Percentiles rank a stretch among this genome's conserved stretches.
phyloP scores from a whole-genome alignment of 352 stramenopile genomes.

The Stramenopiles sp. region DNA sequence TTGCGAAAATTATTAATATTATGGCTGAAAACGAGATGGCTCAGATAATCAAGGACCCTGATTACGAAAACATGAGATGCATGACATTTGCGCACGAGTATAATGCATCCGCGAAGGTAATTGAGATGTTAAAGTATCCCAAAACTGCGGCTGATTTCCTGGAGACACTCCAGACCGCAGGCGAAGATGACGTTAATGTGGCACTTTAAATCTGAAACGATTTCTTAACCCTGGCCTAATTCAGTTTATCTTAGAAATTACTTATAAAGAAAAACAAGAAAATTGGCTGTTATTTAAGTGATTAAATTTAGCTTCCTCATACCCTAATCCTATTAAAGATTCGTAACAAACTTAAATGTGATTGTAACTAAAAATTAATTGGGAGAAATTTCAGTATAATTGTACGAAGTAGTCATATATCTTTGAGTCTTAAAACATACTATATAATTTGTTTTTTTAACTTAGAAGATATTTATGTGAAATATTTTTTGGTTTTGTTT shows the following conservation, averaged over 20 bases:
- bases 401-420: background rate
- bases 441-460: background rate
- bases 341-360: background rate
- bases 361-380: background rate
- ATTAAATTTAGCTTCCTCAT: too few relatives aligned
- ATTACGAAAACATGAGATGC: background rate
- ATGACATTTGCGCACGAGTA: background rate
- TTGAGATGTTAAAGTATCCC: background rate
- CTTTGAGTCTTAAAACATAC: background rate
- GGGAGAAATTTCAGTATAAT: background rate
- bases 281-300: background rate
- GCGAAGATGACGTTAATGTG: background rate
- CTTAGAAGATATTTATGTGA: background rate
- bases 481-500: background rate
- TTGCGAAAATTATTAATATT: constrained; percentile 7
- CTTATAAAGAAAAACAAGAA: background rate
- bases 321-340: too few relatives aligned
- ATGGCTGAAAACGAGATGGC: too few relatives aligned
- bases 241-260: background rate
- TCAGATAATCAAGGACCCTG: background rate
- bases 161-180: background rate
- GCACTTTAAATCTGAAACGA: background rate
- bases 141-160: background rate
- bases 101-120: background rate
- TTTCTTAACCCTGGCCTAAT: background rate